These are phyloP conservation scores for Ichthyophthirius multifiliis DNA, from an alignment of 169 alveolate species.

Conservation along the genomic window DNA sequence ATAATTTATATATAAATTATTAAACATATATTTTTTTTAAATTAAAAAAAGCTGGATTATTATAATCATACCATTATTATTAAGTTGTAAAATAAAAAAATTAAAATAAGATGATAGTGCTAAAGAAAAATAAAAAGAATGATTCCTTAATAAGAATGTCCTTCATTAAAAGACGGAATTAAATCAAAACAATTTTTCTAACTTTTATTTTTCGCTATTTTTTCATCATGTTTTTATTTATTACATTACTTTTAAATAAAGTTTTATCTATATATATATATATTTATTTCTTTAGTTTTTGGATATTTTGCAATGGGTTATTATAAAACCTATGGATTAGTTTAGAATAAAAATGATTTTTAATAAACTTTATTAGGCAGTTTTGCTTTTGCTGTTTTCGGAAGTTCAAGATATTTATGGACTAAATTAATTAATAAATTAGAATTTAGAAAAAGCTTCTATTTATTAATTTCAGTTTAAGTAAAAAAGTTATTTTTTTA, in stretches of 20 bases:
- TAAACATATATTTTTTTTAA: background rate
- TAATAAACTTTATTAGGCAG: background rate
- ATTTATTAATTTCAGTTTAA: too few species aligned
- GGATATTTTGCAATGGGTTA: slow-evolving; percentile 8
- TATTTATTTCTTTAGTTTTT: background rate
- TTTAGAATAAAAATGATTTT: background rate
- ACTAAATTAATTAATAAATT: background rate
- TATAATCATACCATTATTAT: background rate
- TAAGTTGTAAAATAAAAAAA: background rate
- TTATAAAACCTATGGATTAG: slow-evolving; percentile 6
- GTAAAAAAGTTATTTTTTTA: background rate
- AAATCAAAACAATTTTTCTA: background rate
- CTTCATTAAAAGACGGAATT: background rate
- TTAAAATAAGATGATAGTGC: background rate
- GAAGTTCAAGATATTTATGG: slow-evolving; percentile 13
- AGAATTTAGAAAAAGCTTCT: slow-evolving; percentile 10
- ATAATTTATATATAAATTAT: background rate
- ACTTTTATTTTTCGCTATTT: background rate
- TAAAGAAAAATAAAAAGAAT: background rate
- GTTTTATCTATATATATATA: background rate
- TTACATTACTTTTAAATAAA: background rate
- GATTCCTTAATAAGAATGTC: slow-evolving; percentile 1
- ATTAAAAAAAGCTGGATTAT: background rate
- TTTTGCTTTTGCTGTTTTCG: background rate
- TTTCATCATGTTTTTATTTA: background rate